Evolutionary conservation across 129 eudicot genomes (phyloP).

Genomic region (Arctium minus): DNA sequence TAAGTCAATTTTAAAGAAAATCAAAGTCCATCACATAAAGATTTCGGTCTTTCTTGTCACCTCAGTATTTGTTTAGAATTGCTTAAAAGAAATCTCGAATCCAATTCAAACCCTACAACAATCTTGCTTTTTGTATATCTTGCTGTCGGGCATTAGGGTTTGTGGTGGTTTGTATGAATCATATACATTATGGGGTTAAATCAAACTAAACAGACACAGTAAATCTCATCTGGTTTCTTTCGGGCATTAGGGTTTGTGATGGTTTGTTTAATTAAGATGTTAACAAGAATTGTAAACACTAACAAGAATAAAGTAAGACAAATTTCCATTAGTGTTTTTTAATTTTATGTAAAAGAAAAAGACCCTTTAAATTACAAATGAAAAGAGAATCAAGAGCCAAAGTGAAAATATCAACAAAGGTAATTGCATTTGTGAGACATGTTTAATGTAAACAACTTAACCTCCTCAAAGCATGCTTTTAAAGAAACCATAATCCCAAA

Average conservation of each 20-base stretch:
- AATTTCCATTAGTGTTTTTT: neutral
- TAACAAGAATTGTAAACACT: conserved; percentile 1
- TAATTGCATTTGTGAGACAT: conserved; percentile 33
- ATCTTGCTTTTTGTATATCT: neutral
- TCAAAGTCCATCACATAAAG: neutral
- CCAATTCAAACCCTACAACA: neutral
- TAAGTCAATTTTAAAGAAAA: conserved; percentile 26
- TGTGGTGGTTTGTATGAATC: neutral
- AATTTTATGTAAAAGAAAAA: neutral
- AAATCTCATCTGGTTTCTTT: too few species aligned
- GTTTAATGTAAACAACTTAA: conserved; percentile 34
- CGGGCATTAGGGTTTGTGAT: too few species aligned
- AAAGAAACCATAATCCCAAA: conserved; percentile 27
- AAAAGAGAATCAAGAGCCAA: conserved; percentile 14
- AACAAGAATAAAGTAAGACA: neutral
- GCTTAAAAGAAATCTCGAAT: neutral
- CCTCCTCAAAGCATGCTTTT: conserved; percentile 35
- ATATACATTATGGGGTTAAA: neutral
- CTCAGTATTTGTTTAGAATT: neutral
- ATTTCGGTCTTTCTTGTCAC: neutral
- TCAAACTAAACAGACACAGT: neutral
- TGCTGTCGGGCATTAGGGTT: neutral
- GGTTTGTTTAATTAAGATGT: neutral
- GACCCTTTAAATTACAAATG: conserved; percentile 6
- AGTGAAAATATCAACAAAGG: conserved; percentile 22